These are phyloP conservation scores for Fomitopsis pinicola DNA, from an alignment of 1,284 basidiomycete genomes.

Conservation along the genomic window DNA sequence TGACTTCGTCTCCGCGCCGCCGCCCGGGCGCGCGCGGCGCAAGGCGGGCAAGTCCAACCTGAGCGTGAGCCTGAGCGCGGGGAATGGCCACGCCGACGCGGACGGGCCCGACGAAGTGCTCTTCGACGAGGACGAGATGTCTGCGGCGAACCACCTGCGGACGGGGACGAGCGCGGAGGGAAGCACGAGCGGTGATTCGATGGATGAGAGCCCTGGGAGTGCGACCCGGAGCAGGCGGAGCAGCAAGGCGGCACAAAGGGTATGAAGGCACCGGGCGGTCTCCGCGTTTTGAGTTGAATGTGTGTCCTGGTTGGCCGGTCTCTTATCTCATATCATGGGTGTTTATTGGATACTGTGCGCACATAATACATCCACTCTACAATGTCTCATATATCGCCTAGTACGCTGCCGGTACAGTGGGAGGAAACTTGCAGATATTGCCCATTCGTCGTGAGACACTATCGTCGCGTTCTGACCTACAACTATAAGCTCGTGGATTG, in stretches of 20 bases:
- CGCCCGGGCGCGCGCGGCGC: slow-evolving; percentile 21
- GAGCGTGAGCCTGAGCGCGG: slow-evolving; percentile 15
- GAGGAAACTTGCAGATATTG: neutral
- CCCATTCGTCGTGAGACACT: neutral
- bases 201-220: slow-evolving; percentile 16
- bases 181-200: slow-evolving; percentile 18
- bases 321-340: neutral
- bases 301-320: neutral
- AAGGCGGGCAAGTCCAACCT: slow-evolving; percentile 25
- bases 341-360: neutral
- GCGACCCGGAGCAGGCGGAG: slow-evolving; percentile 18
- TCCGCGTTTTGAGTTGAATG: neutral
- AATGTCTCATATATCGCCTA: neutral
- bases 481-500: too few relatives aligned
- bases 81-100: slow-evolving; percentile 16
- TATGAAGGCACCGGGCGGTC: neutral
- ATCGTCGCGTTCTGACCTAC: neutral
- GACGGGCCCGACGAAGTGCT: slow-evolving; percentile 44
- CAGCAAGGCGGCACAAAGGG: slow-evolving; percentile 13
- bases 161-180: slow-evolving; percentile 17
- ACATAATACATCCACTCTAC: neutral
- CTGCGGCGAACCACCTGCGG: slow-evolving; percentile 5
- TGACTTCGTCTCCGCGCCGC: slow-evolving; percentile 55
- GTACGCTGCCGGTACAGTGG: neutral
- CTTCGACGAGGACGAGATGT: slow-evolving; percentile 52